Percentiles rank a stretch among this genome's conserved stretches.
These are phyloP conservation scores for Pleurotus pulmonarius DNA, from an alignment of 768 basidiomycete genomes.

Conservation along the genomic window DNA sequence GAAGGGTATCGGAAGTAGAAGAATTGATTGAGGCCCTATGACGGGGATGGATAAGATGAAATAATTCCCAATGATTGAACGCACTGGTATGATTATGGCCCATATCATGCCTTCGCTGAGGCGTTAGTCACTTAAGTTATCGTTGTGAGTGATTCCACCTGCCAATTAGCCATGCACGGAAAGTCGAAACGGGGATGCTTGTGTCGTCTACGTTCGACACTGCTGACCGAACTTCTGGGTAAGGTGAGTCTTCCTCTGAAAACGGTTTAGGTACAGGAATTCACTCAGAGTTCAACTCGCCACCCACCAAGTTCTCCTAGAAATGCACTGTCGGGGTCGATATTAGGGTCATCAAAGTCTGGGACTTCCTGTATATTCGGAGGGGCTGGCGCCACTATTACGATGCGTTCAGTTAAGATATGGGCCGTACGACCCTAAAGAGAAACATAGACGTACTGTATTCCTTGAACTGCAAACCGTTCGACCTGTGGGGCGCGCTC, in stretches of 20 bases:
- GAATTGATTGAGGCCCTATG: slow-evolving; percentile 61
- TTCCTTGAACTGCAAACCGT: slow-evolving; percentile 5
- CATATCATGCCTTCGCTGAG: slow-evolving; percentile 37
- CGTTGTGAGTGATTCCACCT: not conserved
- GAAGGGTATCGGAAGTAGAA: slow-evolving; percentile 76
- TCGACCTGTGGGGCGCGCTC: not conserved
- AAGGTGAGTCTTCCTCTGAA: slow-evolving; percentile 52
- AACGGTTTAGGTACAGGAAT: slow-evolving; percentile 54
- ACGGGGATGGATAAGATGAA: not conserved
- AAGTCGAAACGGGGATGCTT: slow-evolving; percentile 53
- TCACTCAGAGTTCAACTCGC: slow-evolving; percentile 26
- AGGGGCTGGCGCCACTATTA: slow-evolving; percentile 17
- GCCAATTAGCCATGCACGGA: slow-evolving; percentile 74
- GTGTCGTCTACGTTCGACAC: slow-evolving; percentile 65
- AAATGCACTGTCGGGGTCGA: slow-evolving; percentile 42
- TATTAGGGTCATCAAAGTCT: slow-evolving; percentile 53
- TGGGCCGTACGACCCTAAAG: not conserved
- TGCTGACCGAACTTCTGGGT: slow-evolving; percentile 52
- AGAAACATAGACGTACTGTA: not conserved
- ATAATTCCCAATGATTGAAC: slow-evolving; percentile 7
- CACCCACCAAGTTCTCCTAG: slow-evolving; percentile 38
- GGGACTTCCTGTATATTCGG: slow-evolving; percentile 13
- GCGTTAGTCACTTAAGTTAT: not conserved
- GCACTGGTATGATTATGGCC: slow-evolving; percentile 58
- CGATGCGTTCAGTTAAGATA: not conserved